Conservation (phyloP, 2,329 filamentous ascomycete genomes). For the Calonectria pseudoturangicola region DNA sequence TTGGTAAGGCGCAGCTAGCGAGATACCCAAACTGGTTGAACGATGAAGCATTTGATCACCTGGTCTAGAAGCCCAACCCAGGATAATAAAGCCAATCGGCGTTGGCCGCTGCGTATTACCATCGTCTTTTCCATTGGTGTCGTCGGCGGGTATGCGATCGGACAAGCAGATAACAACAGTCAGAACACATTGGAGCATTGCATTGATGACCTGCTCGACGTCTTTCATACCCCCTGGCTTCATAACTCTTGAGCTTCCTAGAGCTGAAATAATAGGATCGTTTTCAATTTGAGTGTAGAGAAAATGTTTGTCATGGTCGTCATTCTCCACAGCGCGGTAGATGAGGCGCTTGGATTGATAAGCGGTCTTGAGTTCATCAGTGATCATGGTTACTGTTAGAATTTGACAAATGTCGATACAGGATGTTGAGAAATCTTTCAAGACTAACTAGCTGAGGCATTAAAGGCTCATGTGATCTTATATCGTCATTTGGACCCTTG, state of each 20-base stretch:
- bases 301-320: conserved; percentile 41
- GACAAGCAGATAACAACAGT: conserved; percentile 37
- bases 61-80: conserved; percentile 5
- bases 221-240: conserved; percentile 24
- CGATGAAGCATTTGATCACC: not conserved
- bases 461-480: not conserved
- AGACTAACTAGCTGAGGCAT: not conserved
- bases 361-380: not conserved
- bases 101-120: not conserved
- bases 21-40: conserved; percentile 58
- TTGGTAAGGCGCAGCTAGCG: conserved; percentile 59
- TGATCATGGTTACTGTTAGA: conserved; percentile 33
- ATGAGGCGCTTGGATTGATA: conserved; percentile 45
- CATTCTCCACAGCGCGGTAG: conserved; percentile 41
- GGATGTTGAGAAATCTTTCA: too few relatives aligned
- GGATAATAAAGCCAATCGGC: not conserved
- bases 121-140: not conserved
- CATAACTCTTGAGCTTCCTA: conserved; percentile 29
- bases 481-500: too few relatives aligned
- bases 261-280: conserved; percentile 33
- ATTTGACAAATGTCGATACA: too few relatives aligned
- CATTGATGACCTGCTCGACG: not conserved
- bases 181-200: conserved; percentile 27
- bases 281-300: conserved; percentile 38
- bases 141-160: not conserved